Evolutionary conservation across 495 filamentous ascomycete genomes (phyloP).

Genomic region (Penicillium herquei): DNA sequence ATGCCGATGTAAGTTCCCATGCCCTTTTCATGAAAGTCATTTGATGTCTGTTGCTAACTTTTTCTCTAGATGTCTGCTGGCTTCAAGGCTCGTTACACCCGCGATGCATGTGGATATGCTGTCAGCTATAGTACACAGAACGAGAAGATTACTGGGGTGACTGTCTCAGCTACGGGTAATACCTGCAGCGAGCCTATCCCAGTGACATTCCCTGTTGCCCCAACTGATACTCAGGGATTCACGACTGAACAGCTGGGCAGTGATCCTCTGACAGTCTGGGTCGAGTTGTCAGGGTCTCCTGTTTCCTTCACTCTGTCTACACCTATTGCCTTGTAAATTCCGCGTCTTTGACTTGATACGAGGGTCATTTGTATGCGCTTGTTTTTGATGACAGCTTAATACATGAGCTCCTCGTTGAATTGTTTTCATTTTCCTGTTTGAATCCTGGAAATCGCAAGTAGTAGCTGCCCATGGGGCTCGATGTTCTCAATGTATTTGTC

Average conservation of each 20-base stretch:
- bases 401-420: no score
- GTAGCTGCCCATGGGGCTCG: no score
- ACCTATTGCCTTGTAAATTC: slow-evolving; percentile 35
- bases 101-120: slow-evolving; percentile 54
- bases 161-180: slow-evolving; percentile 50
- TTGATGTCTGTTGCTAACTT: not conserved
- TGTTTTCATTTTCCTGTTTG: no score
- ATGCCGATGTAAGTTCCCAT: slow-evolving; percentile 1
- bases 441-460: no score
- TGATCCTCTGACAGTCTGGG: slow-evolving; percentile 62
- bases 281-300: slow-evolving; percentile 49
- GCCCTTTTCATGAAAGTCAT: not conserved
- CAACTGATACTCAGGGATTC: slow-evolving; percentile 40
- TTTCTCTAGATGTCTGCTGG: slow-evolving; percentile 37
- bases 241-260: slow-evolving; percentile 55
- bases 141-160: slow-evolving; percentile 49
- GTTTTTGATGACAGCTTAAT: no score
- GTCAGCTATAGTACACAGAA: slow-evolving; percentile 45
- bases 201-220: slow-evolving; percentile 52
- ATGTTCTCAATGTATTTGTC: no score
- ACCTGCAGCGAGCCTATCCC: slow-evolving; percentile 53
- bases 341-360: no score
- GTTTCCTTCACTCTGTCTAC: slow-evolving; percentile 50
- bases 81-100: slow-evolving; percentile 52
- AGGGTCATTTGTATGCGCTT: no score